phyloP scores from a whole-genome alignment of 139 green algal genomes.

The Volvox africanus region DNA sequence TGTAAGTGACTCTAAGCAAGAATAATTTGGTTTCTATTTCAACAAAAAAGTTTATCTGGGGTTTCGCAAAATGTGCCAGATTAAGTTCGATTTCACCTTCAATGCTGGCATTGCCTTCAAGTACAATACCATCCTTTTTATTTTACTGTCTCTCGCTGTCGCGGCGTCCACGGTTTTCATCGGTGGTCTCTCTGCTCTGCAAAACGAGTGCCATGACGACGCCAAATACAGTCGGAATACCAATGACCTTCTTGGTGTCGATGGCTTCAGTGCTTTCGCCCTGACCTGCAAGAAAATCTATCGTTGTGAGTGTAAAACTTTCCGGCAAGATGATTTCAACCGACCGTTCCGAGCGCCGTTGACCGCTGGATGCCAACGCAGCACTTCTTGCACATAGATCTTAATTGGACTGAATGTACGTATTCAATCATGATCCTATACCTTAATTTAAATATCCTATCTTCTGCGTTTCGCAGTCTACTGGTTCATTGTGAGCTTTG shows the following conservation, averaged over 20 bases:
- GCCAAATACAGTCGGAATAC: neutral
- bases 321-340: too few species aligned
- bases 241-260: neutral
- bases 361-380: too few species aligned
- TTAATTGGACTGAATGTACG: too few species aligned
- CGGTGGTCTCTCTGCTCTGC: neutral
- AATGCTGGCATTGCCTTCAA: neutral
- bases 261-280: neutral
- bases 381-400: too few species aligned
- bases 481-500: constrained; percentile 24
- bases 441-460: too few species aligned
- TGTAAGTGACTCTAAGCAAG: too few species aligned
- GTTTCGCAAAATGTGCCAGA: constrained; percentile 14
- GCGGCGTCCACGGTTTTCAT: neutral
- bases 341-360: too few species aligned
- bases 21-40: too few species aligned
- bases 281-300: constrained; percentile 23
- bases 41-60: too few species aligned
- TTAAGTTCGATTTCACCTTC: neutral
- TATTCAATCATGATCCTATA: too few species aligned
- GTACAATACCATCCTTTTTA: neutral
- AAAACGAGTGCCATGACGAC: constrained; percentile 29
- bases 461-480: neutral
- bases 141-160: neutral
- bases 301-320: constrained; percentile 4